Conservation (phyloP, 1,139 yeast genomes). For the Neolecta irregularis region DNA sequence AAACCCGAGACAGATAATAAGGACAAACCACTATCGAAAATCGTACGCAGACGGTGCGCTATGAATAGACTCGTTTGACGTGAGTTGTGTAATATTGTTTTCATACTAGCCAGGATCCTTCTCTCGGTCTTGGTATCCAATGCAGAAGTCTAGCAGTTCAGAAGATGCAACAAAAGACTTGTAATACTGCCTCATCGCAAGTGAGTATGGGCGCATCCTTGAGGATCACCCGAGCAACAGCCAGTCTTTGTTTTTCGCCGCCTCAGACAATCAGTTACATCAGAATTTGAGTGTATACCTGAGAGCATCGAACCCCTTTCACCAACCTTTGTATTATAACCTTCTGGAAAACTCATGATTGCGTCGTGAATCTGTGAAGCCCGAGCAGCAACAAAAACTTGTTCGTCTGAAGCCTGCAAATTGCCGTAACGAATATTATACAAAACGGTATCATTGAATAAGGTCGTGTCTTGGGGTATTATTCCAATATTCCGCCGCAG, state of each 20-base stretch:
- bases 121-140: constrained; percentile 66
- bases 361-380: constrained; percentile 56
- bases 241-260: constrained; percentile 78
- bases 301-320: constrained; percentile 77
- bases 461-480: constrained; percentile 95
- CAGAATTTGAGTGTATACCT: constrained; percentile 63
- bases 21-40: constrained; percentile 84
- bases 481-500: constrained; percentile 67
- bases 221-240: constrained; percentile 70
- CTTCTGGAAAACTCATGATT: constrained; percentile 39
- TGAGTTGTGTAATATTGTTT: constrained; percentile 48
- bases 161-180: constrained; percentile 3
- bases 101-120: constrained; percentile 38
- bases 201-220: constrained; percentile 56
- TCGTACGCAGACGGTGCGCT: constrained; percentile 84
- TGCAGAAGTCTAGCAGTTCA: constrained; percentile 42
- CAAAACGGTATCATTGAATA: constrained; percentile 76
- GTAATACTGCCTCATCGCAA: constrained; percentile 56
- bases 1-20: constrained; percentile 42
- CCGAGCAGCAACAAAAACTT: constrained; percentile 46
- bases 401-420: constrained; percentile 55
- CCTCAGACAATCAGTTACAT: constrained; percentile 75
- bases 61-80: constrained; percentile 64
- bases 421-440: constrained; percentile 83
- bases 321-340: constrained; percentile 58